Evolutionary conservation across 139 green algal genomes (phyloP), one percentile per base, ranked within the genome.

Genomic region (Tetradesmus lagerheimii): DNA sequence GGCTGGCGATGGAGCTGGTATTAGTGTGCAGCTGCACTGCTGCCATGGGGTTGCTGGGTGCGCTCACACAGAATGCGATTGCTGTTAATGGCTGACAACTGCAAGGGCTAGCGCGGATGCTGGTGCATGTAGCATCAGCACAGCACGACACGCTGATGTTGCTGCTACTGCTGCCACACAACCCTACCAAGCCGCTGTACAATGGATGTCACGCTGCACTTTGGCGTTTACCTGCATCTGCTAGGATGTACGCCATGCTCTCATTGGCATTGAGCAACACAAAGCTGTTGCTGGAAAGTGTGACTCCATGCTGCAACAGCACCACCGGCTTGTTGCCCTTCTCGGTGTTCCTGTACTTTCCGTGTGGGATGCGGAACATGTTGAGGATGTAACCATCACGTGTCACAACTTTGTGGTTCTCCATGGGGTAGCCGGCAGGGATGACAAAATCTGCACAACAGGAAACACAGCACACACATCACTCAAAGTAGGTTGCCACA

Each of bases 181-280:
- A 62, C 8, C n/a, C n/a, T n/a, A n/a, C n/a, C n/a, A n/a, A 57
- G 45, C 45, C 14, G 45, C 45, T 57, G 45, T 57, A 71, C 23
- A 71, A 8, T 71, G 57, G n/a, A n/a, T n/a, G n/a, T n/a, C n/a
- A n/a, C n/a, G 25, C 23, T 71, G 57, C 57, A n/a, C 3, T 4
- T 31, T 71, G 20, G 20, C 20, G 47, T 62, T 78, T 83, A 93
- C 93, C 94, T 62, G 91, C 79, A 77, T 98, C 96, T 20, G 96
- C 95, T 8, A 98, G 91, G 16, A 97, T 93, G 89, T 97, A 98
- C 0, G 88, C 96, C n/a, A 98, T 91, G 87, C 91, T 96, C 57
- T 95, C 80, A 0, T 91, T n/a, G 1, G 92, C 87, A 20, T 91
- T 78, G 74, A 98, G 97, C 66, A 97, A 75, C 37, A 96, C 94